Evolutionary conservation across 805 yeast genomes (phyloP).

Genomic region (Scheffersomyces ergatensis): DNA sequence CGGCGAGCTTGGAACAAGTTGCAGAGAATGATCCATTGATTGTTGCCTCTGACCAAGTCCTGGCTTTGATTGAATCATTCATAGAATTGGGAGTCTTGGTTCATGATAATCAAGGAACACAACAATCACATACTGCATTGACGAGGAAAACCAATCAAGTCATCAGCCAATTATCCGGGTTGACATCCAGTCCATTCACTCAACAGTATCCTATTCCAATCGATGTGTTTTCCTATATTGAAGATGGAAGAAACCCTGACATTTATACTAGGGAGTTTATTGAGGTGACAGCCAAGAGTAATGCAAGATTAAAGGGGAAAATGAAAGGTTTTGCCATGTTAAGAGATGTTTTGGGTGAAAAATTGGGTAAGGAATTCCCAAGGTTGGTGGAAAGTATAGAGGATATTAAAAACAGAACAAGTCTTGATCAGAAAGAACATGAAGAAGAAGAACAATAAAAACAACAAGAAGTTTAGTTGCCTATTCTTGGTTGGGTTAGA

Average conservation of each 20-base stretch:
- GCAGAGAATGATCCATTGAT: slow-evolving; percentile 27
- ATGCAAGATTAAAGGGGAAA: slow-evolving; percentile 85
- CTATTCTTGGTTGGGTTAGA: no score
- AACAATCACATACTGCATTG: slow-evolving; percentile 60
- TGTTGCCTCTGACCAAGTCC: slow-evolving; percentile 29
- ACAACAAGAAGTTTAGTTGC: no score
- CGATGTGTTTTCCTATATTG: slow-evolving; percentile 88
- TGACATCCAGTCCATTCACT: slow-evolving; percentile 30
- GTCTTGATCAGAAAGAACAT: neutral
- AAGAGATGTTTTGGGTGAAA: slow-evolving; percentile 63
- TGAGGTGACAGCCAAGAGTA: slow-evolving; percentile 86
- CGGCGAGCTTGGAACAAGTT: slow-evolving; percentile 19
- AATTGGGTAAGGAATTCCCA: slow-evolving; percentile 77
- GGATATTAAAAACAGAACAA: slow-evolving; percentile 49
- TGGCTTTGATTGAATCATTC: slow-evolving; percentile 58
- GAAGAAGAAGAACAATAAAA: no score
- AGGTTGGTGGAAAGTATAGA: slow-evolving; percentile 60
- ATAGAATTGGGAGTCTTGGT: slow-evolving; percentile 88
- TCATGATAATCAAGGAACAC: slow-evolving; percentile 90
- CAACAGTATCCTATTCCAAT: slow-evolving; percentile 58
- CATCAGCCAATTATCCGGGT: slow-evolving; percentile 32
- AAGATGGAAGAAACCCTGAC: slow-evolving; percentile 96
- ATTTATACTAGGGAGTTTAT: slow-evolving; percentile 95
- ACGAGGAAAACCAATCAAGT: slow-evolving; percentile 42
- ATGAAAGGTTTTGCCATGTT: slow-evolving; percentile 65